Evolutionary conservation across 2,329 filamentous ascomycete genomes (phyloP), one percentile per base, ranked within the genome.

Genomic region (Scedosporium apiospermum): DNA sequence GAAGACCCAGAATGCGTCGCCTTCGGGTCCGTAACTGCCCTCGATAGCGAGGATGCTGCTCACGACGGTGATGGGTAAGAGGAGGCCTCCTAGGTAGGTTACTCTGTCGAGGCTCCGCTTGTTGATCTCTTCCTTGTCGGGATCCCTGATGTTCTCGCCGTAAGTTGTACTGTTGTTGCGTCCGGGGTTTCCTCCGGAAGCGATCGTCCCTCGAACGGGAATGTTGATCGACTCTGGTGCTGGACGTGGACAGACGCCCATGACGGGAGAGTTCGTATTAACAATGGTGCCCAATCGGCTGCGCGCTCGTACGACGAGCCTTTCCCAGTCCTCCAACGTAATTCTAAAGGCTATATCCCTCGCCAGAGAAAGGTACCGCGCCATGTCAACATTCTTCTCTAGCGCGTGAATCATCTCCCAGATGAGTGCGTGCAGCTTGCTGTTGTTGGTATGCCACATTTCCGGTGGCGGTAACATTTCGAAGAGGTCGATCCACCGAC

Each of bases 51-150:
- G 70, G 7, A 82, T 73, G 12, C 77, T 74, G 0, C 79, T 77
- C 4, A 82, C 75, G 14, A 82, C 73, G 3, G 77, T 78, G 18
- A 82, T 67, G 2, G 80, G 80, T 1, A 82, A 73, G 4, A 82
- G 69, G 1, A 82, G 67, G 0, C 78, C 80, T 58, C 79, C 80
- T 10, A 82, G 72, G 68, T 82, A 82, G 1, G 77, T 72, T 14
- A 82, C 76, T 5, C 80, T 76, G 68, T 80, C 58, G 18, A 60
- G n/a, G 58, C 21, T 46, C 21, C 58, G 58, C 27, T 23, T 18
- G 58, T 60, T 60, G 12, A 60, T 60, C 18, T 60, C 27, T 21
- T 60, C 58, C 21, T 16, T 18, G 38, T 60, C 58, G 21, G 16
- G 26, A 14, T 18, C 10, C 6, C 14, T 16, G 58, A 16, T n/a